phyloP scores from a whole-genome alignment of 1,139 yeast genomes.

The Geotrichum klebahnii region DNA sequence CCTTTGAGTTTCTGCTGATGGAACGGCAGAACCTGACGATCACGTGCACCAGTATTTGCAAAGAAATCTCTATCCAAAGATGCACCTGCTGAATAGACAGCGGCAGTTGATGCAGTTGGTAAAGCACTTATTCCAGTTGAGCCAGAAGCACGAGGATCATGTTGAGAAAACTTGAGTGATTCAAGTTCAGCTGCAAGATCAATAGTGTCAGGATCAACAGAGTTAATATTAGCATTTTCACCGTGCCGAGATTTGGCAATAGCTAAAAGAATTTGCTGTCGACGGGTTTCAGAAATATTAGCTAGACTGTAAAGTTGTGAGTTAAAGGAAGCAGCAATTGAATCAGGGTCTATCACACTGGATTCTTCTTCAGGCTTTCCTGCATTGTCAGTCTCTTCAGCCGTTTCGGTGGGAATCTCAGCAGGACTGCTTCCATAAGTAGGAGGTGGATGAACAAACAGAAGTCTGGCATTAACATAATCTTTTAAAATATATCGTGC shows the following conservation, averaged over 20 bases:
- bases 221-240: slow-evolving; percentile 17
- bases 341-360: slow-evolving; percentile 33
- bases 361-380: slow-evolving; percentile 24
- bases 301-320: slow-evolving; percentile 62
- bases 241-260: slow-evolving; percentile 21
- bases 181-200: slow-evolving; percentile 67
- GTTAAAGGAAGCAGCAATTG: slow-evolving; percentile 62
- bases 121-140: slow-evolving; percentile 35
- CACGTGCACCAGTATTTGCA: slow-evolving; percentile 59
- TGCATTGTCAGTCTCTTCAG: slow-evolving; percentile 38
- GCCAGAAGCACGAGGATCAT: slow-evolving; percentile 45
- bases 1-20: slow-evolving; percentile 43
- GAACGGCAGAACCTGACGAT: slow-evolving; percentile 66
- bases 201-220: slow-evolving; percentile 48
- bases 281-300: slow-evolving; percentile 61
- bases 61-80: slow-evolving; percentile 84
- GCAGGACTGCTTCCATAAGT: slow-evolving; percentile 29
- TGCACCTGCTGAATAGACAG: slow-evolving; percentile 58
- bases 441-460: slow-evolving; percentile 89
- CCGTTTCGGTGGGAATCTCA: slow-evolving; percentile 35
- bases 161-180: slow-evolving; percentile 74
- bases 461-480: slow-evolving; percentile 85
- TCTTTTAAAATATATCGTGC: slow-evolving; percentile 90
- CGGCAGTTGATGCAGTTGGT: slow-evolving; percentile 30
- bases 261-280: slow-evolving; percentile 63